Base-by-base conservation (phyloP, 305 asterid species). In the Fraxinus greggii region DNA sequence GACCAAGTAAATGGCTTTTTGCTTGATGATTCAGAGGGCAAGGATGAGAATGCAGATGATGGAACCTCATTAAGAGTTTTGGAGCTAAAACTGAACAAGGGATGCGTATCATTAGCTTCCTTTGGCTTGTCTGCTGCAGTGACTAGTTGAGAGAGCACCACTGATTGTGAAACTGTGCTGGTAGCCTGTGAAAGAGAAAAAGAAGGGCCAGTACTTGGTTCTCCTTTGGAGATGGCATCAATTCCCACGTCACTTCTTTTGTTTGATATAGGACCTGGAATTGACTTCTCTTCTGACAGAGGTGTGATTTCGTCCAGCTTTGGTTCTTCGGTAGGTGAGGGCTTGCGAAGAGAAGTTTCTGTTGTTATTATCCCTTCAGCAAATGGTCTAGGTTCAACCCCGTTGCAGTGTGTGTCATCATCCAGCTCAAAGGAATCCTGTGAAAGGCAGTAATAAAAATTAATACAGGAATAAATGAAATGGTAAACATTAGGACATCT, bases 371-470 rank as follows among this genome's bases (percentile, higher is more conserved):
- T 84, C 72, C 78, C 86, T 75, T 85, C 90, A 33, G 81, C 78
- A 1, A 82, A 59, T 65, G 79, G 79, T 83, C 70, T 74, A 40
- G 91, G 69, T 42, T 85, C 86, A 85, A 65, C 80, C 33, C 89
- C 92, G 75, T 88, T 85, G 59, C 87, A 75, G 40, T 72, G 85
- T 29, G 45, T 79, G 82, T 89, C 89, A 83, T 85, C 92, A 79
- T 89, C 93, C 81, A 63, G 90, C 78, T 87, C 92, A 78, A 82
- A 42, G 21, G 78, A 78, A 79, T 85, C 97, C 97, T 89, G 81
- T 73, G 79, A 75, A 81, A 38, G 65, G 78, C 45, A 83, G 36
- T 78, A 81, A 83, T 61, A 76, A 74, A 28, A 72, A 42, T 33
- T 19, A 42, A 10, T 15, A 15, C 67, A 79, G 21, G 61, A 21